Evolutionary conservation across 345 rosid species (phyloP).

Genomic region (Eucalyptus victrix): DNA sequence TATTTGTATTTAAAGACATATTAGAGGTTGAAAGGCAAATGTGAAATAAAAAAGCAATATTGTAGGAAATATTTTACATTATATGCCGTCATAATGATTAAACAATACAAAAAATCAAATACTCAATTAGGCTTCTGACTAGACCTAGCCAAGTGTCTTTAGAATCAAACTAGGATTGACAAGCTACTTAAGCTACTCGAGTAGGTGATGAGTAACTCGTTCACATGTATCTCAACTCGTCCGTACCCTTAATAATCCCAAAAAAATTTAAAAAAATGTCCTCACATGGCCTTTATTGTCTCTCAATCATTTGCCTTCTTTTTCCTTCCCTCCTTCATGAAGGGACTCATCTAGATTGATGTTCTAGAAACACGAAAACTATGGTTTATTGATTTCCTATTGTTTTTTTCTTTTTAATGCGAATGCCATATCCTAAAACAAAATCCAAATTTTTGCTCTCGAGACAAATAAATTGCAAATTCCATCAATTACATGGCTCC

Average conservation of each 20-base stretch:
- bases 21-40: accelerated
- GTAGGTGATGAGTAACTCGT: accelerated
- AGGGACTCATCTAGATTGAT: too few relatives aligned
- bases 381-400: too few relatives aligned
- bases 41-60: accelerated
- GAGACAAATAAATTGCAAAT: too few relatives aligned
- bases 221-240: neutral
- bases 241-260: neutral
- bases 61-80: too few relatives aligned
- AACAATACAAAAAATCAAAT: too few relatives aligned
- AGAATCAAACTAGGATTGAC: accelerated
- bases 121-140: accelerated
- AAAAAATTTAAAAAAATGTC: neutral
- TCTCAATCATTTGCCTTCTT: too few relatives aligned
- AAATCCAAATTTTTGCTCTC: too few relatives aligned
- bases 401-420: accelerated
- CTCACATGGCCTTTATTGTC: neutral
- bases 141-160: accelerated
- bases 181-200: neutral
- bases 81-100: accelerated
- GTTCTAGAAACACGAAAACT: too few relatives aligned
- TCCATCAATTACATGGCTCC: too few relatives aligned
- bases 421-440: too few relatives aligned
- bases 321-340: too few relatives aligned
- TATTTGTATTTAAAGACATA: accelerated